Conservation (phyloP, 768 basidiomycete genomes). For the Lyophyllum atratum region DNA sequence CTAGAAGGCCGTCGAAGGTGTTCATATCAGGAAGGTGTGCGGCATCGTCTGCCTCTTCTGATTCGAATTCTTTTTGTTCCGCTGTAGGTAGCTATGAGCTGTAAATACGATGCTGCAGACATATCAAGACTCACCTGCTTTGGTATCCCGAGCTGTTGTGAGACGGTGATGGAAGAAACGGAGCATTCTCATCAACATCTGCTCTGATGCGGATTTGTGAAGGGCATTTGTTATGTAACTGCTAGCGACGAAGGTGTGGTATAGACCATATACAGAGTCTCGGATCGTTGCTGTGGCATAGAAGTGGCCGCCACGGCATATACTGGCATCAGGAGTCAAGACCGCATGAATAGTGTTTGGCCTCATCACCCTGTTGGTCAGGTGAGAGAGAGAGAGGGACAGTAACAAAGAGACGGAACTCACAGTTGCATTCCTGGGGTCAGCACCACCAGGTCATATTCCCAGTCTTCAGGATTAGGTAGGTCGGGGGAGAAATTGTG, state of each 20-base stretch:
- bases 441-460: not conserved
- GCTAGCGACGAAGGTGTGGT: not conserved
- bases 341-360: not conserved
- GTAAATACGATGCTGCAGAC: not conserved
- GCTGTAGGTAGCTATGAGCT: not conserved
- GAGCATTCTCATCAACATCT: not conserved
- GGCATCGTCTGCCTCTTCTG: not conserved
- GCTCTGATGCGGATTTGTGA: not conserved
- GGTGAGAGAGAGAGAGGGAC: not conserved
- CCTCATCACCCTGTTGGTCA: not conserved
- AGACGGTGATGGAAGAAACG: not conserved
- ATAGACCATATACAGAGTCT: not conserved
- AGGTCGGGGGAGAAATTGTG: not conserved
- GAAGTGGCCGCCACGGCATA: not conserved
- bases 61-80: not conserved
- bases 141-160: no score
- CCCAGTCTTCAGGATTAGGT: not conserved
- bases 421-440: not conserved
- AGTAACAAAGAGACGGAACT: not conserved
- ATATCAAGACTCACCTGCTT: not conserved
- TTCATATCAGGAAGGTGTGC: not conserved
- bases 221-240: not conserved
- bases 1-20: not conserved
- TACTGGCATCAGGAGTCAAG: not conserved
- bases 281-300: not conserved